Evolutionary conservation across 805 yeast species (phyloP), one percentile per base, ranked within the genome.

Genomic region (Candida xyloterini): DNA sequence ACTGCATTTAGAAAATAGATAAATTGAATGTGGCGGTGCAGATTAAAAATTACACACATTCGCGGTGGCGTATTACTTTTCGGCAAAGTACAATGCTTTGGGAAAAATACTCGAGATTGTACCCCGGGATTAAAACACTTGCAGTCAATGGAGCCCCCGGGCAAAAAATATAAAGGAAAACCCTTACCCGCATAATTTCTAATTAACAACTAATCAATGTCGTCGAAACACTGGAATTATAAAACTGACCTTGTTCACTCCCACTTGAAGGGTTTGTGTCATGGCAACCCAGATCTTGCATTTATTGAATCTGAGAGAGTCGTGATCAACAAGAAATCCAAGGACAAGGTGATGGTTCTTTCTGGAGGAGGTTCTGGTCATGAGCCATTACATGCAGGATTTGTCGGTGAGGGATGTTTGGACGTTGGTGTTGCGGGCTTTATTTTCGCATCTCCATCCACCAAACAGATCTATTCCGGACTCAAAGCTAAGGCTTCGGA

Each of bases 281-380:
- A 70, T 18, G 52, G 76, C 30, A 79, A 79, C 46, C 87, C 88
- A 1, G 63, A 69, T 22, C 53, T 82, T 33, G 62, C 65, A 21
- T 60, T 78, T 27, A 73, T 81, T 34, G 78, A 78, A 26, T 53
- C 70, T 6, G 85, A 81, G 55, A 68, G 73, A 43, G 82, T 80
- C 5, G 71, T 78, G 9, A 75, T 64, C 59, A 65, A 68, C 43
- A 27, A 53, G 4, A 27, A 47, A 7, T 66, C 71, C 14, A 27
- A 53, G 38, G 64, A 70, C 20, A 83, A 85, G 53, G 84, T 89
- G 30, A 75, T 86, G 5, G 55, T 90, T 35, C 66, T 90, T 20
- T 80, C 95, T 24, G 96, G 97, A 44, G 98, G 98, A 40, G 97
- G 97, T 20, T 79, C 90, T 10, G 98, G 98, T 33, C 98, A 90